Percentiles rank a stretch among this genome's conserved stretches.
Evolutionary conservation across 192 early-diverging fungal genomes (phyloP).

Genomic region (Phlyctochytrium bullatum): DNA sequence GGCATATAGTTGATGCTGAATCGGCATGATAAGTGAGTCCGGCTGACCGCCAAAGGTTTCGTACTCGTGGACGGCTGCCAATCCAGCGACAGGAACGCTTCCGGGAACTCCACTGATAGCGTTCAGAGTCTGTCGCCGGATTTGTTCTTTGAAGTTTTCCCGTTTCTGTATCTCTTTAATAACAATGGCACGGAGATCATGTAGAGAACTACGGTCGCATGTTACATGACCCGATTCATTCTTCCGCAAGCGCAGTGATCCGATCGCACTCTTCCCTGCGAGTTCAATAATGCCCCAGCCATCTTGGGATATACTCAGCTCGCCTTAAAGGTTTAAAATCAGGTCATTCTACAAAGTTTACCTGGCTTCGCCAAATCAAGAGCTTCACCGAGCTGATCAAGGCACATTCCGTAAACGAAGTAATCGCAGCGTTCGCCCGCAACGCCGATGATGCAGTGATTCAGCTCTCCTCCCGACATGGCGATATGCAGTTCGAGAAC

Average conservation of each 20-base stretch:
- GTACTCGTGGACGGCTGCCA: too few species aligned
- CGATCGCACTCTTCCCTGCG: not conserved
- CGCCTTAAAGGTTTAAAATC: not conserved
- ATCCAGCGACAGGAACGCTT: not conserved
- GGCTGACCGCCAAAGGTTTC: not conserved
- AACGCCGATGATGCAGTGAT: conserved; percentile 26
- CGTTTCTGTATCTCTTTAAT: conserved; percentile 4
- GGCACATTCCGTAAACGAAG: conserved; percentile 24
- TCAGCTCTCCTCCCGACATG: conserved; percentile 13
- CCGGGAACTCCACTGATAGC: not conserved
- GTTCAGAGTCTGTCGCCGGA: not conserved
- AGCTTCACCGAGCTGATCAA: conserved; percentile 26
- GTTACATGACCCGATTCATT: not conserved
- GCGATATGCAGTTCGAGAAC: conserved; percentile 28
- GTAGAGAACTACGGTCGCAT: not conserved
- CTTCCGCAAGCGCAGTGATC: not conserved
- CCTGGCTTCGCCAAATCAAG: conserved; percentile 29
- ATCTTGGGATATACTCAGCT: conserved; percentile 2
- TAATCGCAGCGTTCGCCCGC: conserved; percentile 29
- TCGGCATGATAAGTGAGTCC: not conserved
- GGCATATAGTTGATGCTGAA: not conserved
- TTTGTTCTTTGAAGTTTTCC: not conserved
- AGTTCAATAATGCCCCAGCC: conserved; percentile 7
- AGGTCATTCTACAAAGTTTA: not conserved
- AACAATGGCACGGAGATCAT: not conserved